These are phyloP conservation scores for Naganishia randhawae DNA, from an alignment of 768 basidiomycete species.

Conservation along the genomic window DNA sequence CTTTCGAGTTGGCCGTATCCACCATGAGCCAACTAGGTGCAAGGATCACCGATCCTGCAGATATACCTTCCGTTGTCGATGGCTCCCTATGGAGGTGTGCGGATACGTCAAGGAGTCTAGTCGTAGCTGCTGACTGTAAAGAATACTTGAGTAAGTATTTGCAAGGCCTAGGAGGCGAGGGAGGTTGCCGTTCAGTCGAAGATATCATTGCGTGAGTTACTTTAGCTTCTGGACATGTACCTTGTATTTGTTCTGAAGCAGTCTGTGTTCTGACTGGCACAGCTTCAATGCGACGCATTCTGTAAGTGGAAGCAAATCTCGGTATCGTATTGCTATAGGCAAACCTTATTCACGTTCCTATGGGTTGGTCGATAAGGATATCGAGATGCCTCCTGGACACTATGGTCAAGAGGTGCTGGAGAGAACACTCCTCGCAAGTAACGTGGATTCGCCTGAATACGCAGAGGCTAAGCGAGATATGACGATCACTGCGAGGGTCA, in stretches of 20 bases:
- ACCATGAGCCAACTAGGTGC: conserved; percentile 26
- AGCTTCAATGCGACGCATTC: conserved; percentile 34
- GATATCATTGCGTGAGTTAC: conserved; percentile 35
- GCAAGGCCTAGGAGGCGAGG: conserved; percentile 23
- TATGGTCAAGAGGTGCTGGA: conserved; percentile 33
- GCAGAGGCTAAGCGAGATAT: conserved; percentile 28
- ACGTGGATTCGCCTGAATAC: conserved; percentile 29
- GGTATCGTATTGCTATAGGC: background rate
- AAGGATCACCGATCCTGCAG: conserved; percentile 26
- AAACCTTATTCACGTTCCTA: background rate
- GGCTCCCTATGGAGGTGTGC: conserved; percentile 28
- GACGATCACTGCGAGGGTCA: conserved; percentile 26
- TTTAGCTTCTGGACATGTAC: too few species aligned
- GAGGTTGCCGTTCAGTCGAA: conserved; percentile 29
- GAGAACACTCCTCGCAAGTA: conserved; percentile 19
- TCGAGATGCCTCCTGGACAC: conserved; percentile 33
- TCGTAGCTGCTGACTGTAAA: conserved; percentile 34
- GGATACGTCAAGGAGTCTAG: conserved; percentile 14
- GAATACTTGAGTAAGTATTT: conserved; percentile 29
- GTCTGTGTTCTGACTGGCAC: background rate
- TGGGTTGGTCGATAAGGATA: background rate
- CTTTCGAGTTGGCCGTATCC: conserved; percentile 23
- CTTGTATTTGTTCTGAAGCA: too few species aligned
- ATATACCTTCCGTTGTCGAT: conserved; percentile 33
- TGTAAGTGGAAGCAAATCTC: background rate